Percentiles rank a stretch among this genome's conserved stretches.
These are phyloP conservation scores for Neoarthrinium moseri DNA, from an alignment of 2,329 filamentous ascomycete species.

Conservation along the genomic window DNA sequence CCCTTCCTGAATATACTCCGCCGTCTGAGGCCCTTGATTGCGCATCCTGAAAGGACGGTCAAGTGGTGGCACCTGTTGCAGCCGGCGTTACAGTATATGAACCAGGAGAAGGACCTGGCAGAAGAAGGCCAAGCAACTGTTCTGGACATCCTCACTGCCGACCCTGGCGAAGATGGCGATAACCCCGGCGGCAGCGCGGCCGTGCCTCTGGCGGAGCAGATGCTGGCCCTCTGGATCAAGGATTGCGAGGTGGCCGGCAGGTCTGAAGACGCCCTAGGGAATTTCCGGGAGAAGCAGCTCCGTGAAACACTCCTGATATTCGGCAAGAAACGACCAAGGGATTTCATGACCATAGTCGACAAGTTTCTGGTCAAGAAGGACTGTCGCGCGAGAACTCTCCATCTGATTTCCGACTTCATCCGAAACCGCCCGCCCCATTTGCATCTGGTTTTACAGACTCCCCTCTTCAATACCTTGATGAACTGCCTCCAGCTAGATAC, in stretches of 20 bases:
- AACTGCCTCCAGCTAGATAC: conserved; percentile 75
- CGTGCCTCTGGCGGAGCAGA: conserved; percentile 41
- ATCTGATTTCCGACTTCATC: conserved; percentile 71
- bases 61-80: conserved; percentile 71
- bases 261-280: conserved; percentile 33
- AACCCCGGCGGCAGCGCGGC: conserved; percentile 39
- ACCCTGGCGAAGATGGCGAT: conserved; percentile 53
- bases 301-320: conserved; percentile 53
- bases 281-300: conserved; percentile 49
- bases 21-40: conserved; percentile 62
- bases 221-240: conserved; percentile 58
- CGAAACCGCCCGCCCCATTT: conserved; percentile 77
- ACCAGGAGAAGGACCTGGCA: conserved; percentile 61
- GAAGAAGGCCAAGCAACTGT: conserved; percentile 65
- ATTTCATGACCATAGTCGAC: conserved; percentile 66
- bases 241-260: conserved; percentile 34
- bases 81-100: conserved; percentile 53
- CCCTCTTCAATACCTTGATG: conserved; percentile 69
- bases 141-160: conserved; percentile 62
- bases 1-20: conserved; percentile 69
- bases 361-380: conserved; percentile 63
- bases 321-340: conserved; percentile 71
- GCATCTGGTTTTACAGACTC: conserved; percentile 69
- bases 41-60: conserved; percentile 59
- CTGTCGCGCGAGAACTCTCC: conserved; percentile 62